phyloP scores from a whole-genome alignment of 2,329 filamentous ascomycete species.

The Fusarium sp. region DNA sequence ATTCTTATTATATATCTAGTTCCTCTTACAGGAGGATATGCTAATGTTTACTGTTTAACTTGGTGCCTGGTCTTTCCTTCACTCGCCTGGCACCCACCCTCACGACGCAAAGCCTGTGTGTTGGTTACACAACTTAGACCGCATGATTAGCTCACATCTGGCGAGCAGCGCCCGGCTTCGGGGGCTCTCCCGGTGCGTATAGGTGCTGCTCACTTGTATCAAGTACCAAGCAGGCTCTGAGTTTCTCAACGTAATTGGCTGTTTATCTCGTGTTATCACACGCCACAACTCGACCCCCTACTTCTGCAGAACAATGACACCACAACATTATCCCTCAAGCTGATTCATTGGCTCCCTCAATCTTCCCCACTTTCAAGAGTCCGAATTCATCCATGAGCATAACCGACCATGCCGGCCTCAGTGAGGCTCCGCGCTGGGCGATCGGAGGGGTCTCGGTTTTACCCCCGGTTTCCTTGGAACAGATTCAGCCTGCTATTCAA shows the following conservation, averaged over 20 bases:
- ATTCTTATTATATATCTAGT: background rate
- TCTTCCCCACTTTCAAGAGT: background rate
- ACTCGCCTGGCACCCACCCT: background rate
- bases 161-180: background rate
- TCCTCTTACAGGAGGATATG: background rate
- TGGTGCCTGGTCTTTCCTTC: background rate
- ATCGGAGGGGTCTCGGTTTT: background rate
- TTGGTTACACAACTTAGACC: background rate
- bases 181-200: fast-evolving
- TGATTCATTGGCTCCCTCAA: background rate
- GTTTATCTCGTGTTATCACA: background rate
- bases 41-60: background rate
- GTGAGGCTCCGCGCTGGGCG: background rate
- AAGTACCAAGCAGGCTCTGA: background rate
- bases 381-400: background rate
- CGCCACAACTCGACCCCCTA: background rate
- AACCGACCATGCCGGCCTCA: background rate
- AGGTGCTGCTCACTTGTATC: background rate
- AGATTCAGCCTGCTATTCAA: background rate
- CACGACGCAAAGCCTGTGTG: background rate
- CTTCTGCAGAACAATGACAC: background rate
- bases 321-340: background rate
- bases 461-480: background rate
- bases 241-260: background rate
- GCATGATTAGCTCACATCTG: background rate